Percentiles rank a stretch among this genome's conserved stretches.
Conservation (phyloP, 2,329 filamentous ascomycete species). For the Aspergillus sp. region DNA sequence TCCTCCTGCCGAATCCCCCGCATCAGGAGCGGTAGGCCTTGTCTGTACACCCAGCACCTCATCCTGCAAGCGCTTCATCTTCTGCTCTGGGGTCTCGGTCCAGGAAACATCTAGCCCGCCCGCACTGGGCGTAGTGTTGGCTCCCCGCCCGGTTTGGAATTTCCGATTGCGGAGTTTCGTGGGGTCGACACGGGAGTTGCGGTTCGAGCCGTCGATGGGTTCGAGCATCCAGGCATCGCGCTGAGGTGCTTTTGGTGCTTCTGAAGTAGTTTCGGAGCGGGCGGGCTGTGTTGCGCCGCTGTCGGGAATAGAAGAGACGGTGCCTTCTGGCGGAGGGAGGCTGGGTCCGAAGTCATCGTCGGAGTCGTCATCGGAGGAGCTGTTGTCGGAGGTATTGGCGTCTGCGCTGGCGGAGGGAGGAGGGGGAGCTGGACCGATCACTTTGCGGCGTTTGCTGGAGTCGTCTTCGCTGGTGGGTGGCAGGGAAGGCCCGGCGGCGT, state of each 20-base stretch:
- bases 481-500: slow-evolving; percentile 12
- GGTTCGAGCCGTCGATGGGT: slow-evolving; percentile 60
- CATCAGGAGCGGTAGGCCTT: slow-evolving; percentile 29
- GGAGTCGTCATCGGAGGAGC: slow-evolving; percentile 28
- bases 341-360: slow-evolving; percentile 48
- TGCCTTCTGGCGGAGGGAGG: slow-evolving; percentile 34
- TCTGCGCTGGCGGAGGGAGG: slow-evolving; percentile 40
- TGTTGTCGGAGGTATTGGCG: slow-evolving; percentile 35
- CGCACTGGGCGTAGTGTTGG: slow-evolving; percentile 40
- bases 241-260: slow-evolving; percentile 41
- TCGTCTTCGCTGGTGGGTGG: slow-evolving; percentile 6
- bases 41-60: slow-evolving; percentile 71
- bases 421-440: slow-evolving; percentile 59
- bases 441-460: slow-evolving; percentile 50
- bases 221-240: slow-evolving; percentile 86
- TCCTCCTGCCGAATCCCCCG: slow-evolving; percentile 9
- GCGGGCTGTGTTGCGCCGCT: not conserved
- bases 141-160: slow-evolving; percentile 72
- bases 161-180: slow-evolving; percentile 80
- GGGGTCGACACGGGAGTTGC: slow-evolving; percentile 70
- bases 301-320: not conserved
- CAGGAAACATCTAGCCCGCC: slow-evolving; percentile 63
- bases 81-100: slow-evolving; percentile 91
- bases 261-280: slow-evolving; percentile 28
- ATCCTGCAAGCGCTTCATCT: slow-evolving; percentile 75